These are phyloP conservation scores for Erigeron philadelphicus DNA, from an alignment of 140 eudicot genomes.

Conservation along the genomic window DNA sequence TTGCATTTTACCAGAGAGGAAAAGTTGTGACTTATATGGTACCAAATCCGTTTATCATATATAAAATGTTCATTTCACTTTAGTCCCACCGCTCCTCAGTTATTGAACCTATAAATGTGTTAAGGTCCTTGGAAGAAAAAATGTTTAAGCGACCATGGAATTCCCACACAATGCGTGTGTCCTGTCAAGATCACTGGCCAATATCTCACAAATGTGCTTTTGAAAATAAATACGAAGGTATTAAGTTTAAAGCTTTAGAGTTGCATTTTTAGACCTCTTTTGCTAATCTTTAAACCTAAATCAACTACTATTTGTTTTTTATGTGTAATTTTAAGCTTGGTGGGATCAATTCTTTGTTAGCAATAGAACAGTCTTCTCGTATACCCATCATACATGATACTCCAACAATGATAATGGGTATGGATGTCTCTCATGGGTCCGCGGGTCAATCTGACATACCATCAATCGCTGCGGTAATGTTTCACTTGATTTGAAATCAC, in stretches of 20 bases:
- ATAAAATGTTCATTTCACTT: slow-evolving; percentile 9
- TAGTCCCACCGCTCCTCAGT: background rate
- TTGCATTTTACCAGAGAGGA: slow-evolving; percentile 82
- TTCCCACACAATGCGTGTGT: slow-evolving; percentile 75
- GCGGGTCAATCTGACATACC: slow-evolving; percentile 78
- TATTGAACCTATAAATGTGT: slow-evolving; percentile 4
- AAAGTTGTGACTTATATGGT: slow-evolving; percentile 82
- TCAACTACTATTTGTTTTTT: background rate
- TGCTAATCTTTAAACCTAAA: background rate
- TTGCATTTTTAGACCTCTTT: background rate
- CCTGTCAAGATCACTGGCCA: slow-evolving; percentile 75
- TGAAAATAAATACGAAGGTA: slow-evolving; percentile 91
- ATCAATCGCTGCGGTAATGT: slow-evolving; percentile 88
- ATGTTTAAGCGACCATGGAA: slow-evolving; percentile 59
- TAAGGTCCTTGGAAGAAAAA: slow-evolving; percentile 96
- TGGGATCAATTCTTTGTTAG: slow-evolving; percentile 81
- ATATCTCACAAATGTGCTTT: slow-evolving; percentile 79
- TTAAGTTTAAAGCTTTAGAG: background rate
- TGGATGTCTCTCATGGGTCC: slow-evolving; percentile 96
- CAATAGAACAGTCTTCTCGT: slow-evolving; percentile 52
- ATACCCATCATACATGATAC: slow-evolving; percentile 65
- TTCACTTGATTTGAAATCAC: slow-evolving; percentile 15
- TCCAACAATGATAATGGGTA: slow-evolving; percentile 95
- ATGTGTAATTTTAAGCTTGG: slow-evolving; percentile 55
- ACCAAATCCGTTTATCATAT: slow-evolving; percentile 11